Conservation (phyloP, 2,329 filamentous ascomycete genomes). For the Diaporthe velutina region DNA sequence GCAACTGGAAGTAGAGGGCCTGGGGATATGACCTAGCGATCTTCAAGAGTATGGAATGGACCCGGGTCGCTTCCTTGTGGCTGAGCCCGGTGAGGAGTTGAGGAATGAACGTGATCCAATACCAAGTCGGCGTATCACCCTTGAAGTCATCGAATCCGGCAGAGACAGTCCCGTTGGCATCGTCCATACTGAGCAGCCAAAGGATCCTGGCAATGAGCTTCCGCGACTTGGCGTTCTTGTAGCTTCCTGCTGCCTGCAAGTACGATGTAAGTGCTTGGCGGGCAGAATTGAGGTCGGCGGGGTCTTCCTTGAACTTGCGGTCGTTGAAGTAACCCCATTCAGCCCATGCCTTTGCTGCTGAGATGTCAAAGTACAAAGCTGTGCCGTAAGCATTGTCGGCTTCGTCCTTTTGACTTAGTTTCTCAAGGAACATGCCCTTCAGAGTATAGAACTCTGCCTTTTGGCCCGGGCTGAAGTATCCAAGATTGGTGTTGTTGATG, state of each 20-base stretch:
- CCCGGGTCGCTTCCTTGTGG: slow-evolving; percentile 89
- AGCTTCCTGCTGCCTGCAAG: slow-evolving; percentile 93
- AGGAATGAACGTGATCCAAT: slow-evolving; percentile 99
- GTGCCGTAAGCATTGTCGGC: slow-evolving; percentile 95
- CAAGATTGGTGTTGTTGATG: slow-evolving; percentile 99
- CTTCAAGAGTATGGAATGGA: slow-evolving; percentile 88
- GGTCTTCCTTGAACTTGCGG: slow-evolving; percentile 92
- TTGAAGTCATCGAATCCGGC: slow-evolving; percentile 95
- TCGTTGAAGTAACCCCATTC: slow-evolving; percentile 99
- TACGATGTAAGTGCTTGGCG: slow-evolving; percentile 96
- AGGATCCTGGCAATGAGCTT: slow-evolving; percentile 94
- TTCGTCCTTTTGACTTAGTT: slow-evolving; percentile 89
- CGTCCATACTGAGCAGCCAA: slow-evolving; percentile 95
- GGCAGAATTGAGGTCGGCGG: slow-evolving; percentile 83
- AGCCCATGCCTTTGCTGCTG: slow-evolving; percentile 96
- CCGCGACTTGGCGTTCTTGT: slow-evolving; percentile 96
- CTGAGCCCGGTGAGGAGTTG: slow-evolving; percentile 93
- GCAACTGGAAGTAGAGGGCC: slow-evolving; percentile 93
- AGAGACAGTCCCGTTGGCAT: slow-evolving; percentile 85
- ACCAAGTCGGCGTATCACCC: slow-evolving; percentile 97
- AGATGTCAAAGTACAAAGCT: slow-evolving; percentile 94
- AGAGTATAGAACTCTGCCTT: slow-evolving; percentile 99
- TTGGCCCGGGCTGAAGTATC: slow-evolving; percentile 95
- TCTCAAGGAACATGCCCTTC: slow-evolving; percentile 99
- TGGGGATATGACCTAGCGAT: slow-evolving; percentile 97